Conservation (phyloP, 2,329 filamentous ascomycete genomes). For the Ophiostoma sp. region DNA sequence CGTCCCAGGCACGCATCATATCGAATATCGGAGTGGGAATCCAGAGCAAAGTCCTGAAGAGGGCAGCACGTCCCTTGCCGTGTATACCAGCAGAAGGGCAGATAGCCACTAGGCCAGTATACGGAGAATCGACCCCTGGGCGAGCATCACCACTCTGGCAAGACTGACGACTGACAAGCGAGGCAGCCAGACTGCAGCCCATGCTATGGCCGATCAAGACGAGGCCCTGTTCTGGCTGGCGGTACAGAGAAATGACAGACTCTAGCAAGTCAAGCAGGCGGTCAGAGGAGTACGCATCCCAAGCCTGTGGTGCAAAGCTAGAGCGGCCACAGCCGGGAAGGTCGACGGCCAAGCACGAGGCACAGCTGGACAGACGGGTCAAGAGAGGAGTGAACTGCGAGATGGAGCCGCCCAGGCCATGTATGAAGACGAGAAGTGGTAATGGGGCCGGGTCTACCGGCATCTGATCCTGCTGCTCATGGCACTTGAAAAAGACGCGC, state of each 20-base stretch:
- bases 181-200: constrained; percentile 72
- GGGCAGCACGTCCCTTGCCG: constrained; percentile 45
- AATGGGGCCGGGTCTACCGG: constrained; percentile 66
- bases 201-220: constrained; percentile 85
- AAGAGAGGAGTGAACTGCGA: constrained; percentile 81
- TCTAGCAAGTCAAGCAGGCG: constrained; percentile 71
- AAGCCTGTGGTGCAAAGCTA: constrained; percentile 61
- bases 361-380: constrained; percentile 73
- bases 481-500: constrained; percentile 76
- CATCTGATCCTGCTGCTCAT: constrained; percentile 76
- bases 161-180: constrained; percentile 54
- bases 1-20: constrained; percentile 70
- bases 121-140: constrained; percentile 36
- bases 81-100: constrained; percentile 69
- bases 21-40: constrained; percentile 70
- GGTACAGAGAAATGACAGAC: constrained; percentile 66
- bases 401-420: constrained; percentile 86
- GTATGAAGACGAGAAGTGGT: constrained; percentile 83
- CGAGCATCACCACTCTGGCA: constrained; percentile 30
- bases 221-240: constrained; percentile 65
- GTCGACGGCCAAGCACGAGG: constrained; percentile 81
- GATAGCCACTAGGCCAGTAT: constrained; percentile 64
- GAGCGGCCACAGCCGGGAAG: constrained; percentile 86
- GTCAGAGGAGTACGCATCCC: constrained; percentile 74
- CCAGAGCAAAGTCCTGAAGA: constrained; percentile 54